Percentiles rank a stretch among this genome's conserved stretches.
These are phyloP conservation scores for Calocybe indica DNA, from an alignment of 768 basidiomycete genomes.

Conservation along the genomic window DNA sequence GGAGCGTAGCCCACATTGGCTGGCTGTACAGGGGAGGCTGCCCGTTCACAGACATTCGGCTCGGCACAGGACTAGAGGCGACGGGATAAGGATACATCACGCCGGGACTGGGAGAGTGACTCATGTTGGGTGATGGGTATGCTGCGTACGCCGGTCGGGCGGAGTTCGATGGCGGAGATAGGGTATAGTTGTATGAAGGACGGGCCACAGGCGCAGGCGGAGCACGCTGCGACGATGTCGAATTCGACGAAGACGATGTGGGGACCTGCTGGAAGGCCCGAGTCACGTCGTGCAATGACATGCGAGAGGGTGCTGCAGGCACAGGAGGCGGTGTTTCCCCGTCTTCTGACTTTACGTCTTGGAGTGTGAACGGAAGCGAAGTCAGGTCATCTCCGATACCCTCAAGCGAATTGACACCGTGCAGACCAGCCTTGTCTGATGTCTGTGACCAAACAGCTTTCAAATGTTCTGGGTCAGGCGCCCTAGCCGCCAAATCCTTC, in stretches of 20 bases:
- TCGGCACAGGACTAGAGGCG: conserved; percentile 57
- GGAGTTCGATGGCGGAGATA: conserved; percentile 38
- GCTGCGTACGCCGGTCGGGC: conserved; percentile 51
- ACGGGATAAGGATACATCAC: conserved; percentile 60
- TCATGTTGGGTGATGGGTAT: conserved; percentile 68
- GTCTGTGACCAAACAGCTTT: conserved; percentile 83
- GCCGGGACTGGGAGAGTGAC: conserved; percentile 63
- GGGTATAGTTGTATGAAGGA: conserved; percentile 33
- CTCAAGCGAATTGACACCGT: conserved; percentile 74
- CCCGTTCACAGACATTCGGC: conserved; percentile 56
- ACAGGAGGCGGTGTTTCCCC: conserved; percentile 73
- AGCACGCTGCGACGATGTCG: conserved; percentile 38
- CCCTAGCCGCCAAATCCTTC: conserved; percentile 65
- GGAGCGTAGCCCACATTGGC: conserved; percentile 61
- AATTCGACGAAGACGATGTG: conserved; percentile 42
- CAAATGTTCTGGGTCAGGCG: conserved; percentile 78
- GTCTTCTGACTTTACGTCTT: conserved; percentile 84
- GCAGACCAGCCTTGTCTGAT: conserved; percentile 60
- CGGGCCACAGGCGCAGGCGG: conserved; percentile 48
- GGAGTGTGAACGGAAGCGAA: conserved; percentile 71
- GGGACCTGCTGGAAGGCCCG: conserved; percentile 87
- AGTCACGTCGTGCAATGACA: conserved; percentile 79
- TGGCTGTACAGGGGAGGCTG: conserved; percentile 55
- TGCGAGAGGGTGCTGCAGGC: conserved; percentile 53
- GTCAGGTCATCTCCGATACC: conserved; percentile 81